Evolutionary conservation across 2,329 filamentous ascomycete genomes (phyloP), one percentile per base, ranked within the genome.

Genomic region (Raffaelea albimanens): DNA sequence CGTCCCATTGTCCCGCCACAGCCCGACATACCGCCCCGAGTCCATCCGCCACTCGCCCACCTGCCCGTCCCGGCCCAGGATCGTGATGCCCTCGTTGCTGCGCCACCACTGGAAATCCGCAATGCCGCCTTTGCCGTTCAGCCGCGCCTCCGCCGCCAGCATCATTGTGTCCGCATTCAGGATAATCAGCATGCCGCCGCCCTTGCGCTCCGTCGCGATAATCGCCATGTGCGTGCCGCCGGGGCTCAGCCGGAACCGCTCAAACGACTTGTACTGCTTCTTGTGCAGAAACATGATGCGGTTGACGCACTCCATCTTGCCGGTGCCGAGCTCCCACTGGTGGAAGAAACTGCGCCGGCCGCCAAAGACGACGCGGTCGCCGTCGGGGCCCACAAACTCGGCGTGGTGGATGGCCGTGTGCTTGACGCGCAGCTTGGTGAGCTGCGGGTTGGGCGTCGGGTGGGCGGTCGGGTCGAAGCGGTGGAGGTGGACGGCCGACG

Each of bases 81-180:
- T 85, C 1, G 82, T 84, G 58, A 98, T 71, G 4, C 90, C 91
- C 38, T 83, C 77, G 31, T 90, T 86, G 52, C 87, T 81, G 46
- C 80, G 76, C 90, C 90, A 96, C 93, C 93, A 98, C 1, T 80
- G 81, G 59, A 96, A 94, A 63, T 96, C 91, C 1, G 87, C 85
- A 43, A 97, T 82, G 34, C 90, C 90, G 44, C 88, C 83, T 43
- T 79, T 76, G 54, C 86, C 84, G 58, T 96, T 87, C 41, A 96
- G 73, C 36, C 90, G 78, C 14, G 86, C 87, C 54, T 91, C 82
- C 0, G 85, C 79, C 42, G 89, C 72, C 91, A 91, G 97, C 67
- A 96, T 91, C 60, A 86, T 81, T 0, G 90, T 91, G 21, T 68
- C 71, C 2, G 85, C 82, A 66, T 84, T 84, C 22, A 98, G 69